Base-by-base conservation (phyloP, 345 rosid species). In the Eutrema heterophyllum region DNA sequence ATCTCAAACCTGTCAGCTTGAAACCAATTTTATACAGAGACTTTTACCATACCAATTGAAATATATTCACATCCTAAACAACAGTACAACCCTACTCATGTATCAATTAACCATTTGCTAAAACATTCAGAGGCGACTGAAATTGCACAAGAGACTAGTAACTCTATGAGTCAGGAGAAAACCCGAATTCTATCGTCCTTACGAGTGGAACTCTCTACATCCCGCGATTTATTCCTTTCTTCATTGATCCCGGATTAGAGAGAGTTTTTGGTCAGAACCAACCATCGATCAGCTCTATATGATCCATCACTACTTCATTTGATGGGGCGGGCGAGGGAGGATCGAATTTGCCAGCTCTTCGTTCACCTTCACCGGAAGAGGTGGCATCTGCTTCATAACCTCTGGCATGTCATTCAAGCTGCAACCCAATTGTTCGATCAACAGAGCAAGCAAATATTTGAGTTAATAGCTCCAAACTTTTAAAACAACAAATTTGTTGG, bases 371-470 rank as follows among this genome's bases (percentile, higher is more conserved):
- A 86, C 86, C 1, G 97, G 95, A 75, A 91, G 89, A 9, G 87
- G 91, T 44, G 97, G 95, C 95, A 91, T 91, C 78, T 88, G 92
- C 79, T 85, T 86, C 97, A 91, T 91, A 53, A 86, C 83, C 67
- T 91, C 97, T 3, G 97, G 97, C 83, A 81, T 68, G 74, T 91
- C 95, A 59, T 81, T 89, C 83, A 91, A 71, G 83, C 97, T 90
- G 88, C 71, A 81, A 54, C n/a, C 12, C 72, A 65, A n/a, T 35
- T 43, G 36, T 43, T 15, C 72, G 71, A 52, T 35, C 56, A 51
- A 36, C 36, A 54, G 12, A 38, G 40, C 14, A 8, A 52, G 9
- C n/a, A 39, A 44, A 29, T 1, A 1, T 29, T 27, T 33, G 33
- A 71, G 60, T 36, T 61, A 5, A 14, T 12, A 43, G 10, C 39